Evolutionary conservation across 768 basidiomycete genomes (phyloP), one percentile per base, ranked within the genome.

Genomic region (Phanerochaete carnosa): DNA sequence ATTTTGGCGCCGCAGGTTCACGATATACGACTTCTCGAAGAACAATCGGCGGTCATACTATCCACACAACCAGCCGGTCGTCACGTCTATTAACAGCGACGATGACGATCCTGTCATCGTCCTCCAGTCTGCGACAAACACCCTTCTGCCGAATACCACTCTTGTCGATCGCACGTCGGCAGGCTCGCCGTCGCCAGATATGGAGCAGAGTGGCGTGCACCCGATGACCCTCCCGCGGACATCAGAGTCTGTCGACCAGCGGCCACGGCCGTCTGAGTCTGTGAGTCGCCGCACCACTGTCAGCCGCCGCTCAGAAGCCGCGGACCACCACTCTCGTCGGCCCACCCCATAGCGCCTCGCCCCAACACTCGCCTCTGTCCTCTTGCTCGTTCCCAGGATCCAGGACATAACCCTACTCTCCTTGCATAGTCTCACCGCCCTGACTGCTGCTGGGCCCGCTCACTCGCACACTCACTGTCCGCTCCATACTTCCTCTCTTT

Each of bases 1-100:
- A 68, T 58, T 32, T 32, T 49, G 23, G 54, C 35, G 30, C 29
- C 58, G 54, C 66, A 95, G 94, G 69, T 97, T 97, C 74, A 92
- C 89, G 47, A 79, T 91, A 3, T 97, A 95, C 69, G 93, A 98
- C 76, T 95, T 90, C 74, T 80, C 79, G 56, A 80, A 77, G 65
- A 86, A 87, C 60, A 78, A 83, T 65, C 84, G 94, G 51, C 80
- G 83, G 71, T 92, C 94, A 26, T 95, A 97, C 70, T 96, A 96
- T 72, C 92, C 91, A 45, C 88, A 92, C 64, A 92, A 90, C 68
- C 86, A 91, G 66, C 85, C 87, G 47, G 73, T 82, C 65, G 65
- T 72, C n/a, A 67, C 63, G 30, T 26, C 57, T 15, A 59, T 61
- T 5, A 66, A 65, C 45, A 52, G 62, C 13, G 62, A 64, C 25